Percentiles rank a stretch among this genome's conserved stretches.
Conservation (phyloP, 257 asterid species). For the Primulina tabacum region DNA sequence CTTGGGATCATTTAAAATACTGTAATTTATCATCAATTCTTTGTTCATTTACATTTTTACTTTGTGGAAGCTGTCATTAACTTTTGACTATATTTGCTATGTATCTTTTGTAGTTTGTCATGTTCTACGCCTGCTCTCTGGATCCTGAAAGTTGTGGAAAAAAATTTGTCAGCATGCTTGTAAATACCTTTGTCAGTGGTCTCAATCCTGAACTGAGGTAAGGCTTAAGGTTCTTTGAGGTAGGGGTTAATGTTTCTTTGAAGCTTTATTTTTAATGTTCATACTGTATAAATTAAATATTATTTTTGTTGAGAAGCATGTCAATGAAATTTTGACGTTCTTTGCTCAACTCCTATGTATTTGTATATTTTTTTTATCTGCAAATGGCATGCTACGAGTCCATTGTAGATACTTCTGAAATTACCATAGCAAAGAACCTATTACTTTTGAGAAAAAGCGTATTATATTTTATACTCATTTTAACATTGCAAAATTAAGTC, state of each 20-base stretch:
- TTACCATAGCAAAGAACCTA: neutral
- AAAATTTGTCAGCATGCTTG: constrained; percentile 48
- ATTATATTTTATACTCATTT: no score
- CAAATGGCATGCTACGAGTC: neutral
- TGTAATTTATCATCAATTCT: neutral
- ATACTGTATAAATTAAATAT: neutral
- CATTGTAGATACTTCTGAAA: no score
- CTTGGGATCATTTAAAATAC: neutral
- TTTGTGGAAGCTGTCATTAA: neutral
- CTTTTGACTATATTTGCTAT: neutral
- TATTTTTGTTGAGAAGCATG: neutral
- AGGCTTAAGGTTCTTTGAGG: neutral
- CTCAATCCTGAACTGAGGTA: constrained; percentile 67
- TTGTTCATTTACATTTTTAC: neutral
- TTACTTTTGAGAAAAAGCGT: neutral
- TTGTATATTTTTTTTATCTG: neutral
- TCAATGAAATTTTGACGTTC: neutral
- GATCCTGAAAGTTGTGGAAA: constrained; percentile 84
- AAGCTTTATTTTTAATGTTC: constrained; percentile 14
- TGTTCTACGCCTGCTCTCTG: constrained; percentile 92
- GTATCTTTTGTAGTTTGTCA: constrained; percentile 64
- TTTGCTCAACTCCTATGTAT: neutral
- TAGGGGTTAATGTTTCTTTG: neutral
- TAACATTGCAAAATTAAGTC: neutral
- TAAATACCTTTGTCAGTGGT: constrained; percentile 50